Evolutionary conservation across 2,329 filamentous ascomycete genomes (phyloP).

Genomic region (Exophiala alcalophila): DNA sequence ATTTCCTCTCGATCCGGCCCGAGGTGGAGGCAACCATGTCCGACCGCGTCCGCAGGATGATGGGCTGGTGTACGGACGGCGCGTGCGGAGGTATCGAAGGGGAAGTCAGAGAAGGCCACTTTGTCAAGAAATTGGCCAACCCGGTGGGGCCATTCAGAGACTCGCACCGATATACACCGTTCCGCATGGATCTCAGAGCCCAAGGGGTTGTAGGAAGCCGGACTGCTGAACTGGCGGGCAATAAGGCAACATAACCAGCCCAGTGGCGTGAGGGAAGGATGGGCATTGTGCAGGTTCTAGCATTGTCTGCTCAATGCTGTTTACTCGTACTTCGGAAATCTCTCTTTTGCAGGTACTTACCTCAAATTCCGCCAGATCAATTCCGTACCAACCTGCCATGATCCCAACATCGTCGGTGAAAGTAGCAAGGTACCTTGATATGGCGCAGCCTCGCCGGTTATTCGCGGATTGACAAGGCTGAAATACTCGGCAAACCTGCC

Average conservation of each 20-base stretch:
- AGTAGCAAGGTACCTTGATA: too few relatives aligned
- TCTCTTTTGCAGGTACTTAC: too few relatives aligned
- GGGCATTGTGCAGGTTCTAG: too few relatives aligned
- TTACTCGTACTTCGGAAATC: too few relatives aligned
- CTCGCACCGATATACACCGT: slow-evolving; percentile 14
- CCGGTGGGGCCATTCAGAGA: slow-evolving; percentile 18
- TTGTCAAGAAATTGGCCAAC: slow-evolving; percentile 16
- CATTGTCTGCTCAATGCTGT: too few relatives aligned
- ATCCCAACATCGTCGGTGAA: too few relatives aligned
- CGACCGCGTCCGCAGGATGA: slow-evolving; percentile 22
- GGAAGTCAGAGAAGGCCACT: slow-evolving; percentile 15
- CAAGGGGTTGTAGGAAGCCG: neutral
- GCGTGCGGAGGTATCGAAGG: slow-evolving; percentile 18
- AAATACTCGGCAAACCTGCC: too few relatives aligned
- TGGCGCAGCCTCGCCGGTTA: too few relatives aligned
- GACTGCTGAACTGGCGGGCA: slow-evolving; percentile 8
- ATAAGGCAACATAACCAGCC: neutral
- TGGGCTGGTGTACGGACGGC: slow-evolving; percentile 14
- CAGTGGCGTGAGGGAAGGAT: too few relatives aligned
- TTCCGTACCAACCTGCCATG: too few relatives aligned
- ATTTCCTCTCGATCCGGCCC: slow-evolving; percentile 32
- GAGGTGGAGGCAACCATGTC: slow-evolving; percentile 33
- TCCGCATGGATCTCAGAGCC: slow-evolving; percentile 7
- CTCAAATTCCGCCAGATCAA: too few relatives aligned
- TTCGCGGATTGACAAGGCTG: too few relatives aligned